Base-by-base conservation (phyloP, 2,329 filamentous ascomycete genomes). In the Aspergillus carbonarius region DNA sequence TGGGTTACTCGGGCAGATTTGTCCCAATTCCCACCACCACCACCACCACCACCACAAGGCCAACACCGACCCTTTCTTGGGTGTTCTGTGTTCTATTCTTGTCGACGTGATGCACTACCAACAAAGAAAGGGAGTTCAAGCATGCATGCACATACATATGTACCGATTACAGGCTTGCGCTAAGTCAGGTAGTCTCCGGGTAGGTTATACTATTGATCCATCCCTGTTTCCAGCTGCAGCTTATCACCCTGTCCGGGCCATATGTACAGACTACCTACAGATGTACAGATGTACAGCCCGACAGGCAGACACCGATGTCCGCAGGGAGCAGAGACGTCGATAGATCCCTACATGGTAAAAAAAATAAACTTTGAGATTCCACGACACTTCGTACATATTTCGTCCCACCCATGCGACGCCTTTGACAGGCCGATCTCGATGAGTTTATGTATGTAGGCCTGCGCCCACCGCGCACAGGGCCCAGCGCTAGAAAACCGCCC, bases 381-480 rank as follows among this genome's bases (percentile, higher is more conserved):
- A 32, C n/a, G 15, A 32, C 27, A 30, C 32, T 37, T 27, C 34
- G 34, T 40, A 53, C 50, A 48, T 48, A 18, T 48, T 32, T 44
- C 12, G 52, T 46, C 35, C 54, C 54, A 46, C 54, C 46, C 40
- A 23, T 51, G 27, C 34, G 48, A 51, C 25, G 46, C 40, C 27
- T 51, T 34, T 57, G 35, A 51, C 54, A 51, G 54, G 47, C 47
- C 51, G 54, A 57, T 51, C 54, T 57, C 30, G 47, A 44, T 57
- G 48, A 50, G 44, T 55, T 27, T 48, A 55, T 48, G 44, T 30
- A 48, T 12, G 30, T 48, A 47, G 15, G 42, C 42, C 42, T 27
- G 42, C 42, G 15, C n/a, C 37, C 35, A 20, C 42, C n/a, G 44
- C 44, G 44, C 44, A 48, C 44, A 32, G 44, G 23, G 44, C 12